These are phyloP conservation scores for Adansonia rubrostipa DNA, from an alignment of 441 rosid species.

Conservation along the genomic window DNA sequence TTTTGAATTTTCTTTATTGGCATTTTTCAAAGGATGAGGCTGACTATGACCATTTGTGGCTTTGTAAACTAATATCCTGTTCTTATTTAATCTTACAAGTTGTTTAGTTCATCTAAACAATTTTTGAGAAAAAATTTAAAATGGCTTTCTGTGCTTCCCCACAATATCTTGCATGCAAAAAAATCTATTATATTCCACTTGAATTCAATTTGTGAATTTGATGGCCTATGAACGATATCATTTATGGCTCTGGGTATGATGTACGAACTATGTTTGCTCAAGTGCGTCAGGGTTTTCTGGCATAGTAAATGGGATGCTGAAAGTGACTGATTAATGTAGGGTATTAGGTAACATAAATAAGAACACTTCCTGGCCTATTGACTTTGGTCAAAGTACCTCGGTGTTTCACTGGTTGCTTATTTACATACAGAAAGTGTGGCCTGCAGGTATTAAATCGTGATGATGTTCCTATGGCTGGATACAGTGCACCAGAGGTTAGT, in stretches of 20 bases:
- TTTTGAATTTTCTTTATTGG: not conserved
- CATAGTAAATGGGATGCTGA: not conserved
- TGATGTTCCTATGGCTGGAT: slow-evolving; percentile 63
- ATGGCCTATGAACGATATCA: not conserved
- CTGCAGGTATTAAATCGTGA: slow-evolving; percentile 68
- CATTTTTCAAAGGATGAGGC: not conserved
- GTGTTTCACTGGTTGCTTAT: not conserved
- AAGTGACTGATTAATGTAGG: not conserved
- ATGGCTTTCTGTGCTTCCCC: not conserved
- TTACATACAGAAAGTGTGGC: not conserved
- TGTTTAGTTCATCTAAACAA: not conserved
- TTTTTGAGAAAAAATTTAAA: not conserved
- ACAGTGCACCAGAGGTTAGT: slow-evolving; percentile 88
- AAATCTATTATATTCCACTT: not conserved
- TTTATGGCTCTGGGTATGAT: not conserved
- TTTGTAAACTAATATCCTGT: slow-evolving; percentile 13
- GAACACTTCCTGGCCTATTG: not conserved
- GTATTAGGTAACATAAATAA: not conserved
- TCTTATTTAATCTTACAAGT: not conserved
- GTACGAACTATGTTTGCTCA: not conserved
- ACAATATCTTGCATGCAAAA: not conserved
- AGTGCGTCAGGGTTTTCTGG: not conserved
- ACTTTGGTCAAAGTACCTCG: not conserved
- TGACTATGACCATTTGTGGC: not conserved
- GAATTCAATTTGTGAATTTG: not conserved